Evolutionary conservation across 2,329 filamentous ascomycete genomes (phyloP).

Genomic region (Canariomyces notabilis): DNA sequence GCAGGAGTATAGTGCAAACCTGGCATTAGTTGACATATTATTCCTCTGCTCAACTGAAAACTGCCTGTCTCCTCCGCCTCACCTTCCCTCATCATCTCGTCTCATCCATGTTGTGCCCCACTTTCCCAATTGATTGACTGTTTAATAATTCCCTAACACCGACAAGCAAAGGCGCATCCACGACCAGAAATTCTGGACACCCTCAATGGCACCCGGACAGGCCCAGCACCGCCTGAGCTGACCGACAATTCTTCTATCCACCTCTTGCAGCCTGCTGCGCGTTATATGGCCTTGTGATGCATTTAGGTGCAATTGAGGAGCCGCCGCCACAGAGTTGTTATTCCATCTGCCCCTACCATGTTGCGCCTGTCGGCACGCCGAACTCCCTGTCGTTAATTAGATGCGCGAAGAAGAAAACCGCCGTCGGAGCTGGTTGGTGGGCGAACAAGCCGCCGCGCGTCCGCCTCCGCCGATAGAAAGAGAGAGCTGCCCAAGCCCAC

Average conservation of each 20-base stretch:
- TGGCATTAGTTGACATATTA: too few species aligned
- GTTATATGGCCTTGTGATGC: conserved; percentile 27
- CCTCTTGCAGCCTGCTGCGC: conserved; percentile 10
- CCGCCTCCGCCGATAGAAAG: conserved; percentile 4
- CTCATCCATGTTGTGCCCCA: conserved; percentile 13
- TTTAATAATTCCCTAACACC: conserved; percentile 17
- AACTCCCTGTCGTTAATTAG: conserved; percentile 21
- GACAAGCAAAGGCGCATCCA: conserved; percentile 18
- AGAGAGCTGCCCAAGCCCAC: too few species aligned
- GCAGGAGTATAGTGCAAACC: too few species aligned
- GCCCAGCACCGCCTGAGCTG: not conserved
- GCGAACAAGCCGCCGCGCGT: conserved; percentile 19
- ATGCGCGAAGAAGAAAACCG: conserved; percentile 22
- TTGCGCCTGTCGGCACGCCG: conserved; percentile 21
- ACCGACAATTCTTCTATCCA: conserved; percentile 10
- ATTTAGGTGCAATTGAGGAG: conserved; percentile 14
- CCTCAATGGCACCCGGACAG: conserved; percentile 7
- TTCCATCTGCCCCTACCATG: conserved; percentile 18
- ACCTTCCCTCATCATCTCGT: not conserved
- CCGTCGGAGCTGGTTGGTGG: conserved; percentile 20
- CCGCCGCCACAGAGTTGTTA: conserved; percentile 6
- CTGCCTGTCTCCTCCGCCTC: conserved; percentile 3
- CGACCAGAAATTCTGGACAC: conserved; percentile 7
- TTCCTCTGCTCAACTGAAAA: conserved; percentile 1
- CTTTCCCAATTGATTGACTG: conserved; percentile 22